These are phyloP conservation scores for Pulveroboletus ravenelii DNA, from an alignment of 768 basidiomycete genomes.

Conservation along the genomic window DNA sequence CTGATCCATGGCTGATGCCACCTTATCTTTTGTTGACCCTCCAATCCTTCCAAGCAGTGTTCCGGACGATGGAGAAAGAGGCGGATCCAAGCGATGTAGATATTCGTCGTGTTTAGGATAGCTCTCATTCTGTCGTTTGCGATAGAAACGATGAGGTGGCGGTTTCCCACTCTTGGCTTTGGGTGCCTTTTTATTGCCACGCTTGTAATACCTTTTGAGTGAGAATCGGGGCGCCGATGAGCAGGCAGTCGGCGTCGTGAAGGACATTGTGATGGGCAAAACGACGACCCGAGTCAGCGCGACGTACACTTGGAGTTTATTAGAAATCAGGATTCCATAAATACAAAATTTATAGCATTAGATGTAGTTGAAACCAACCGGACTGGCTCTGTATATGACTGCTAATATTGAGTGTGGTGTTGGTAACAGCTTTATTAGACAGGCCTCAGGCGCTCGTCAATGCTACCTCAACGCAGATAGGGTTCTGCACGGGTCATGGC, in stretches of 20 bases:
- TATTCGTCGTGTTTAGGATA: constrained; percentile 1
- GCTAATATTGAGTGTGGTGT: too few species aligned
- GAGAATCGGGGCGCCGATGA: constrained; percentile 1
- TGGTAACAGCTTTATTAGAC: too few species aligned
- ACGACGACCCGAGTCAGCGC: not conserved
- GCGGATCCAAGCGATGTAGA: constrained; percentile 15
- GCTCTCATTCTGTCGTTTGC: constrained; percentile 1
- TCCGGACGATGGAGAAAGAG: constrained; percentile 4
- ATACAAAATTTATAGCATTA: too few species aligned
- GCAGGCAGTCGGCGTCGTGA: not conserved
- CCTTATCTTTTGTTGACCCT: constrained; percentile 2
- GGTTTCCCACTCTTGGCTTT: constrained; percentile 9
- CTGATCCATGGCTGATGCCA: not conserved
- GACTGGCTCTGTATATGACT: too few species aligned
- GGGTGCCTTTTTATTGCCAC: not conserved
- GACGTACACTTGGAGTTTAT: too few species aligned
- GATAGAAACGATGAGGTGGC: not conserved
- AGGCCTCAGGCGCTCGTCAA: too few species aligned
- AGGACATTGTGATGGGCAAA: constrained; percentile 1
- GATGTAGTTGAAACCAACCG: too few species aligned
- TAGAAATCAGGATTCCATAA: too few species aligned
- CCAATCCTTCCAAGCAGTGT: constrained; percentile 22
- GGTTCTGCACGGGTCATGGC: too few species aligned
- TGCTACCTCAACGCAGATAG: too few species aligned
- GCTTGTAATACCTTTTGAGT: constrained; percentile 1